Percentiles rank a stretch among this genome's conserved stretches.
phyloP scores from a whole-genome alignment of 371 early-diverging fungal species.

The Furculomyces boomerangus region DNA sequence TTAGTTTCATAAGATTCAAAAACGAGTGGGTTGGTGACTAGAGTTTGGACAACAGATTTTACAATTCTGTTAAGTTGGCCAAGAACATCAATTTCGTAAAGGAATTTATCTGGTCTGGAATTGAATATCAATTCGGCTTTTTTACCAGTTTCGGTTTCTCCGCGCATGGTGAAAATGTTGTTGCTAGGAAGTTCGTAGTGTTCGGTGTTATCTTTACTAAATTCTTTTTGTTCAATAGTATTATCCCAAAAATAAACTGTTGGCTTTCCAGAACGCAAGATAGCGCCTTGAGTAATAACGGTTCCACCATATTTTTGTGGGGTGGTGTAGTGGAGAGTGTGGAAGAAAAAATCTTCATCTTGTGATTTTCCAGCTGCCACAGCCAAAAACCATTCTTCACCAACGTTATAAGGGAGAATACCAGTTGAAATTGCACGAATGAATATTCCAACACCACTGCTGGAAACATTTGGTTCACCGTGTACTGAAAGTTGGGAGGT shows the following conservation, averaged over 20 bases:
- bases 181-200: slow-evolving; percentile 62
- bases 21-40: slow-evolving; percentile 82
- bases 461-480: slow-evolving; percentile 32
- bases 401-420: slow-evolving; percentile 70
- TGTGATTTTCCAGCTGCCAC: slow-evolving; percentile 33
- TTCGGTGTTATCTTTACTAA: slow-evolving; percentile 39
- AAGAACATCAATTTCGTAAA: slow-evolving; percentile 70
- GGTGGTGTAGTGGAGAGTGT: slow-evolving; percentile 66
- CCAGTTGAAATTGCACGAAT: slow-evolving; percentile 61
- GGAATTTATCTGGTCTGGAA: slow-evolving; percentile 35
- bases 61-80: slow-evolving; percentile 74
- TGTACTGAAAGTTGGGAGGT: slow-evolving; percentile 51
- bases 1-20: slow-evolving; percentile 66
- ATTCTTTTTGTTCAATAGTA: slow-evolving; percentile 15
- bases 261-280: slow-evolving; percentile 45
- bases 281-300: slow-evolving; percentile 52
- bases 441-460: slow-evolving; percentile 55
- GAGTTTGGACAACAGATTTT: slow-evolving; percentile 71
- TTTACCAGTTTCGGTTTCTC: slow-evolving; percentile 49
- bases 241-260: slow-evolving; percentile 59
- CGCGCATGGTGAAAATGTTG: slow-evolving; percentile 48
- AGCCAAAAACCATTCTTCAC: slow-evolving; percentile 70
- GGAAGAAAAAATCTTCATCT: slow-evolving; percentile 14
- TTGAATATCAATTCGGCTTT: slow-evolving; percentile 39
- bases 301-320: slow-evolving; percentile 50